These are phyloP conservation scores for Elongisporangium senticosum DNA, from an alignment of 352 stramenopile species.

Conservation along the genomic window DNA sequence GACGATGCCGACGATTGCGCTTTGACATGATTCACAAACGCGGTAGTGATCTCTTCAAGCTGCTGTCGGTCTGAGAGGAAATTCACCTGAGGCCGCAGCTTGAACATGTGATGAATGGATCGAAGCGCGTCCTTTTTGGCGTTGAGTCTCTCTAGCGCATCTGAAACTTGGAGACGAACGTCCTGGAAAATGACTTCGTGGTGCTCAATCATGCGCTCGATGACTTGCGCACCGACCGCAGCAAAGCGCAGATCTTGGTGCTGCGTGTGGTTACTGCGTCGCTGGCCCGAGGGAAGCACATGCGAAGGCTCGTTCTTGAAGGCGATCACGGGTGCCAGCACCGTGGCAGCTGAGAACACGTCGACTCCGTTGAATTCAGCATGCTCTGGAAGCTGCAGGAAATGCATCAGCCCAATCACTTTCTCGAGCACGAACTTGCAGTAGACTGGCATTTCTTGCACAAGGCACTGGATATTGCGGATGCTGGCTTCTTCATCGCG, in stretches of 20 bases:
- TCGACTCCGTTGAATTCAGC: conserved; percentile 61
- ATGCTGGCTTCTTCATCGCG: conserved; percentile 71
- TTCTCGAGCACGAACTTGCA: conserved; percentile 72
- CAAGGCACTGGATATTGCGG: conserved; percentile 71
- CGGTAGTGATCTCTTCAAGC: conserved; percentile 53
- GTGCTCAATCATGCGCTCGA: conserved; percentile 76
- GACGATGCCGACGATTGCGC: conserved; percentile 2
- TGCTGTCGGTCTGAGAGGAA: conserved; percentile 62
- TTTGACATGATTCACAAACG: conserved; percentile 28
- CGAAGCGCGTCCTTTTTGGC: conserved; percentile 54
- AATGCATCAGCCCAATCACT: conserved; percentile 61
- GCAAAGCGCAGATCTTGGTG: conserved; percentile 74
- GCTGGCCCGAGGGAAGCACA: conserved; percentile 24
- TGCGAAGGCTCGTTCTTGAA: conserved; percentile 63
- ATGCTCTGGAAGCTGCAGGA: conserved; percentile 57
- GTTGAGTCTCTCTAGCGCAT: conserved; percentile 57
- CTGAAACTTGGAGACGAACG: conserved; percentile 53
- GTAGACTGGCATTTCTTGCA: conserved; percentile 65
- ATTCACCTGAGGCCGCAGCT: conserved; percentile 58
- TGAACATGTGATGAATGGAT: conserved; percentile 64
- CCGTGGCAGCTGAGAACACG: conserved; percentile 44
- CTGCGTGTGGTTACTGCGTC: conserved; percentile 42
- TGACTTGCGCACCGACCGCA: conserved; percentile 62
- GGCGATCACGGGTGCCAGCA: conserved; percentile 69
- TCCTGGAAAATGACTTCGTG: conserved; percentile 73